Conservation (phyloP, 2,329 filamentous ascomycete genomes). For the Calonectria crousiana region DNA sequence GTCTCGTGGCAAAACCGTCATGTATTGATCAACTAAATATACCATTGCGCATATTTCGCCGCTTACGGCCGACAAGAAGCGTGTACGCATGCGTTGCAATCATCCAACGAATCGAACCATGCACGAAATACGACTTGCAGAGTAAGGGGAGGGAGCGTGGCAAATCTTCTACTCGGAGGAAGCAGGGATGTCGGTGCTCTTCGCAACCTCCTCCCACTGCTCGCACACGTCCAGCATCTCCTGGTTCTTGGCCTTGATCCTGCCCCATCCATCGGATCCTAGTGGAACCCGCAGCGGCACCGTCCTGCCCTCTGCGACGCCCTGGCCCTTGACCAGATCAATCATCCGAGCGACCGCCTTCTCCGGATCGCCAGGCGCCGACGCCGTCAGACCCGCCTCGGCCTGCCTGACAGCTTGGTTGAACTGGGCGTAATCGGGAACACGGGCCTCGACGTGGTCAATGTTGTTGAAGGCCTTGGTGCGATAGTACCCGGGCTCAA, state of each 20-base stretch:
- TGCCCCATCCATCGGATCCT: conserved; percentile 64
- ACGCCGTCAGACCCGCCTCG: conserved; percentile 33
- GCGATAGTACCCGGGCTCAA: conserved; percentile 56
- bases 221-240: conserved; percentile 60
- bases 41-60: not conserved
- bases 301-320: conserved; percentile 42
- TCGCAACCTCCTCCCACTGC: conserved; percentile 62
- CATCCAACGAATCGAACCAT: not conserved
- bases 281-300: conserved; percentile 63
- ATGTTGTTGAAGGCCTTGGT: conserved; percentile 55
- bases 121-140: not conserved
- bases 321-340: conserved; percentile 64
- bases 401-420: conserved; percentile 41
- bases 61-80: not conserved
- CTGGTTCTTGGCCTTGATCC: conserved; percentile 63
- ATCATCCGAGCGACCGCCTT: conserved; percentile 66
- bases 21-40: not conserved
- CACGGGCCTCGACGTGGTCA: conserved; percentile 40
- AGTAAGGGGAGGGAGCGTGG: too few relatives aligned
- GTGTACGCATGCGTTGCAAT: not conserved
- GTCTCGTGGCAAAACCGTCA: not conserved
- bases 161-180: not conserved
- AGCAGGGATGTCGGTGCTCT: conserved; percentile 55
- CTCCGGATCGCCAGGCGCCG: conserved; percentile 62
- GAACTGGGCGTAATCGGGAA: conserved; percentile 47